These are phyloP conservation scores for Eremochloa ophiuroides DNA, from an alignment of 176 grass and related monocot species.

Conservation along the genomic window DNA sequence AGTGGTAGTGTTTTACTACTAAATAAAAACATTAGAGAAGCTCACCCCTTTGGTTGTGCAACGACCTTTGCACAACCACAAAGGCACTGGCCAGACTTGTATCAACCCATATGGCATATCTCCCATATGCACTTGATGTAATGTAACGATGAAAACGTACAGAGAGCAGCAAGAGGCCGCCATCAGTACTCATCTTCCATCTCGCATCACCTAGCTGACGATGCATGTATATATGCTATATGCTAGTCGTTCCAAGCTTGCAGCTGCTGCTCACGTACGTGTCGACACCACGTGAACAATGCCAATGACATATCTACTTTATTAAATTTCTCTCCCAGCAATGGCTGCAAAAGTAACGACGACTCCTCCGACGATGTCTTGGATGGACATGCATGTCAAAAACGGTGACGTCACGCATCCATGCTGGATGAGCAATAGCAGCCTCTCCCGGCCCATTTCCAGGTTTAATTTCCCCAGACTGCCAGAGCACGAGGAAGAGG, in stretches of 20 bases:
- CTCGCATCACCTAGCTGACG: background rate
- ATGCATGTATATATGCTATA: background rate
- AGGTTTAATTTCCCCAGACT: too few species aligned
- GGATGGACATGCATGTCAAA: background rate
- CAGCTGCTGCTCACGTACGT: background rate
- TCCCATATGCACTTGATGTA: too few species aligned
- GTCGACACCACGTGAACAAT: background rate
- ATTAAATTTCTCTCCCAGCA: background rate
- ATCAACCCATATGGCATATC: too few species aligned
- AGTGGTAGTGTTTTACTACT: too few species aligned
- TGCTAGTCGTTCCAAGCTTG: too few species aligned
- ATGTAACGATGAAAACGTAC: too few species aligned
- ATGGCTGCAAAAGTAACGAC: background rate
- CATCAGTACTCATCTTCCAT: background rate
- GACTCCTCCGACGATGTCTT: background rate
- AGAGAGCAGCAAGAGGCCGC: too few species aligned
- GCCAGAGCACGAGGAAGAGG: background rate
- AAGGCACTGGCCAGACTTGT: too few species aligned
- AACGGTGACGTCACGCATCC: background rate
- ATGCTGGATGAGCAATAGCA: too few species aligned
- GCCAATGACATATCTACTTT: background rate
- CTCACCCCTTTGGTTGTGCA: too few species aligned
- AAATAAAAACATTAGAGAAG: too few species aligned
- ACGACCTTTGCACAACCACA: too few species aligned
- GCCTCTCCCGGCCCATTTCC: background rate